Evolutionary conservation across 2,329 filamentous ascomycete species (phyloP), one percentile per base, ranked within the genome.

Genomic region (Trichoderma sp.): DNA sequence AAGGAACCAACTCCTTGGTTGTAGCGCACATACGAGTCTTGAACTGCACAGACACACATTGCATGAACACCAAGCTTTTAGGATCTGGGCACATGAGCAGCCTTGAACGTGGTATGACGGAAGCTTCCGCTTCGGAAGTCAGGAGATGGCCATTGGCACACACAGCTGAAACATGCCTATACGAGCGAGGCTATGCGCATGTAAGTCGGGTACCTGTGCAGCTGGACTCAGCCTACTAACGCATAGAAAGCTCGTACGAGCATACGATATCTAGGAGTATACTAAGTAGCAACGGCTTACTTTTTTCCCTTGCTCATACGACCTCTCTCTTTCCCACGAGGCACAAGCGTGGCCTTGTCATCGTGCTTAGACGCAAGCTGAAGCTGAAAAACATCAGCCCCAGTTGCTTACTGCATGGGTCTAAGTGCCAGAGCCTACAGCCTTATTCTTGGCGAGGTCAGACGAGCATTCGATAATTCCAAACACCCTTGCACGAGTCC

Each of bases 331-430:
- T 54, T 22, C n/a, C 29, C 17, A 34, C 27, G 29, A 54, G 13
- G 13, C 27, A 54, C 52, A 54, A 19, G 17, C 17, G 52, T 19
- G 27, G 27, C 27, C 17, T 12, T 34, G 29, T 34, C 17, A 34
- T 54, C 52, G 22, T 39, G 10, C 12, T 25, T 37, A 3, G 10
- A 53, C 4, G 35, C 17, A n/a, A 19, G 22, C 32, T 63, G 45
- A 53, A 39, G 22, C 29, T 19, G 59, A 53, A 32, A 34, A 48
- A 10, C 37, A 59, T 9, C 34, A 57, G 54, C 32, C 19, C 27
- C 37, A 19, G 52, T 32, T 57, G 56, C 56, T 63, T 53, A 63
- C 45, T 53, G 59, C 59, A 39, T 63, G 45, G 59, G 22, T n/a
- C 45, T 29, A 39, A 34, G 12, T 52, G 45, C 32, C 29, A 9